Percentiles rank a stretch among this genome's conserved stretches.
Evolutionary conservation across 75 land plant genomes (phyloP).

Genomic region (Selaginella tamariscina): DNA sequence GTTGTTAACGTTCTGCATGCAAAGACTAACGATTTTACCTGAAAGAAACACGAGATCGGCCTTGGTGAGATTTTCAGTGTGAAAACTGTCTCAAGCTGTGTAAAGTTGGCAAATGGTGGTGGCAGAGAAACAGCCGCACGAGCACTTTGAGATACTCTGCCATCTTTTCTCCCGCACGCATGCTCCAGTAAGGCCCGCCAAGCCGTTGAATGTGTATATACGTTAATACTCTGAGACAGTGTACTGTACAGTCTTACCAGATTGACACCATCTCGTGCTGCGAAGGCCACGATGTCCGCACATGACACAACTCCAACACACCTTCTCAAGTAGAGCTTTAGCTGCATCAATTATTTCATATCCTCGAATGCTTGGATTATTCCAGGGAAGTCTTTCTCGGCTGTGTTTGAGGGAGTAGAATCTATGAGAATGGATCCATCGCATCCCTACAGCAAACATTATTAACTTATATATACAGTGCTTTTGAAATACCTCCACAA

Average conservation of each 20-base stretch:
- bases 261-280: slow-evolving; percentile 1
- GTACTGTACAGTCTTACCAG: neutral
- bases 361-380: neutral
- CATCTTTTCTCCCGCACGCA: slow-evolving; percentile 1
- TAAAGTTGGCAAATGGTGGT: neutral
- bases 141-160: neutral
- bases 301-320: slow-evolving; percentile 2
- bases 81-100: neutral
- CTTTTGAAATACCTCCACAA: neutral
- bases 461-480: neutral
- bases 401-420: slow-evolving; percentile 4
- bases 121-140: neutral
- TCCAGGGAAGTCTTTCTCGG: slow-evolving; percentile 6
- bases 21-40: neutral
- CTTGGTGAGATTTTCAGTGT: neutral
- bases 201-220: too few relatives aligned
- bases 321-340: neutral
- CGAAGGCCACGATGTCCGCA: slow-evolving; percentile 10
- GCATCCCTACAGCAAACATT: neutral
- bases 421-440: slow-evolving; percentile 12
- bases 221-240: too few relatives aligned
- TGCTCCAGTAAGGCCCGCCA: neutral
- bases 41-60: neutral
- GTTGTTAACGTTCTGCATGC: too few relatives aligned
- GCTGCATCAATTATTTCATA: slow-evolving; percentile 9